A percentile compares a stretch with the other conserved stretches of the same genome.
phyloP scores from a whole-genome alignment of 768 basidiomycete genomes.

The Boletus rex-veris region DNA sequence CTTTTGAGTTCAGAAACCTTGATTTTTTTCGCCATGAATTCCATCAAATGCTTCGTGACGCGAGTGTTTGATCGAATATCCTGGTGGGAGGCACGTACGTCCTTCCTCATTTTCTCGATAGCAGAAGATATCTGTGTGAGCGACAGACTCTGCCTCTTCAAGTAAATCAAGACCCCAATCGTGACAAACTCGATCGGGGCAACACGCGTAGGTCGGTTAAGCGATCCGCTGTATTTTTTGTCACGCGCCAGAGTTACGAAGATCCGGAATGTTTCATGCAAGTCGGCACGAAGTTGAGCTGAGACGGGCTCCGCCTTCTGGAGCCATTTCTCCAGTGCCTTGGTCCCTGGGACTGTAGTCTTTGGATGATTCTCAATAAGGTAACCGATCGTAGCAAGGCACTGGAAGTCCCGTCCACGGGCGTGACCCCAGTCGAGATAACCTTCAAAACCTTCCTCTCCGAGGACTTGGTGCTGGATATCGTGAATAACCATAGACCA shows the following conservation, averaged over 20 bases:
- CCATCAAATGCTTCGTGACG: constrained; percentile 33
- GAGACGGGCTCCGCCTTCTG: constrained; percentile 26
- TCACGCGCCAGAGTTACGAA: constrained; percentile 34
- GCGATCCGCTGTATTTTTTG: constrained; percentile 30
- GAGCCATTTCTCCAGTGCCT: constrained; percentile 38
- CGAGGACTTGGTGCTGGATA: constrained; percentile 36
- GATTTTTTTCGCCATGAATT: constrained; percentile 30
- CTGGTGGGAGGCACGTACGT: constrained; percentile 35
- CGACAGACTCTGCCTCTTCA: constrained; percentile 32
- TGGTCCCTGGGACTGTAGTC: constrained; percentile 21
- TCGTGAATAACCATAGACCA: constrained; percentile 42
- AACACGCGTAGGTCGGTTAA: constrained; percentile 35
- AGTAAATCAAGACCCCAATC: constrained; percentile 39
- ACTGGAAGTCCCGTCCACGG: constrained; percentile 47
- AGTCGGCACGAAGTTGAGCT: constrained; percentile 24
- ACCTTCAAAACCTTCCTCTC: constrained; percentile 35
- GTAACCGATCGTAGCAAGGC: constrained; percentile 37
- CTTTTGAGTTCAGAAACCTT: constrained; percentile 32
- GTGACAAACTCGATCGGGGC: constrained; percentile 47
- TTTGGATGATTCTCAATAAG: constrained; percentile 32
- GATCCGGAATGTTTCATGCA: constrained; percentile 34
- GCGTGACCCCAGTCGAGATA: constrained; percentile 42
- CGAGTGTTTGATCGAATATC: constrained; percentile 42
- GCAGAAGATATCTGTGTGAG: constrained; percentile 43
- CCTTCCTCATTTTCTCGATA: constrained; percentile 37